A percentile compares a stretch with the other conserved stretches of the same genome.
These are phyloP conservation scores for Candida sanyaensis DNA, from an alignment of 1,139 yeast species.

Conservation along the genomic window DNA sequence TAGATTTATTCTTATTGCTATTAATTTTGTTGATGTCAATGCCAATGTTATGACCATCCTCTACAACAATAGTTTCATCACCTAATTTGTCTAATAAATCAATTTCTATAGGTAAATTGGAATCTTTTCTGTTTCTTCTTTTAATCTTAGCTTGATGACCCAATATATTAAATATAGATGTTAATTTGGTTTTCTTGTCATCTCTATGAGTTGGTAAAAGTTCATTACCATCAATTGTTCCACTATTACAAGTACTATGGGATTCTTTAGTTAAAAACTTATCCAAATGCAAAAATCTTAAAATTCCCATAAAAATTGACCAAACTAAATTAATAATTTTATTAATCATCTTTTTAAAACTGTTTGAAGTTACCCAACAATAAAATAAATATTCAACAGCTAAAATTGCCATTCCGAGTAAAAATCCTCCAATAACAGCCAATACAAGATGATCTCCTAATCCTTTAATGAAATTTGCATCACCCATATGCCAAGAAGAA, in stretches of 20 bases:
- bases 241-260: constrained; percentile 1
- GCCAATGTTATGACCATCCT: background rate
- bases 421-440: constrained; percentile 69
- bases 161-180: constrained; percentile 1
- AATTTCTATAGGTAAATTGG: constrained; percentile 39
- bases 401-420: constrained; percentile 56
- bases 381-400: constrained; percentile 66
- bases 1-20: background rate
- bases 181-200: constrained; percentile 3
- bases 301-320: constrained; percentile 5
- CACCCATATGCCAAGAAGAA: constrained; percentile 88
- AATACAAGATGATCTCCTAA: constrained; percentile 70
- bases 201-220: constrained; percentile 9
- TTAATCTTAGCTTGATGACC: constrained; percentile 17
- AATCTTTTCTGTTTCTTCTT: constrained; percentile 56
- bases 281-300: constrained; percentile 16
- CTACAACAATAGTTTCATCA: constrained; percentile 5
- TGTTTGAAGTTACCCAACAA: constrained; percentile 38
- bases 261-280: constrained; percentile 8
- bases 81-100: constrained; percentile 13
- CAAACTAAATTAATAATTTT: constrained; percentile 9
- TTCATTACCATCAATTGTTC: background rate
- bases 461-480: constrained; percentile 72
- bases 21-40: background rate
- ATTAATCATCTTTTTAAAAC: constrained; percentile 27